These are phyloP conservation scores for Clarkia xantiana DNA, from an alignment of 345 rosid species.

Conservation along the genomic window DNA sequence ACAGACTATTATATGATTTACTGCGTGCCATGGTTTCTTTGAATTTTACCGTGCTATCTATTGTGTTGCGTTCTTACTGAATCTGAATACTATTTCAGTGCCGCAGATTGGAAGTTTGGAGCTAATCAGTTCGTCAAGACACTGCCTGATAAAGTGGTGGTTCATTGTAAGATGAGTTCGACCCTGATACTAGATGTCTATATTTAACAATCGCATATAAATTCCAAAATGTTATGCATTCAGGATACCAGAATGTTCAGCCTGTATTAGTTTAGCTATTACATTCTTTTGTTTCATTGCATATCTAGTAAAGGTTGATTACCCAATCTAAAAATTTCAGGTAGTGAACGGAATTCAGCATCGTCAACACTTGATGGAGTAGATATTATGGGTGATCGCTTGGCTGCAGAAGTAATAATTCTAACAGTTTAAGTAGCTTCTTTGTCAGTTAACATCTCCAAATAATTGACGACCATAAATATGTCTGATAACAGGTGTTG, in stretches of 20 bases:
- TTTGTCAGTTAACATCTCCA: too few species aligned
- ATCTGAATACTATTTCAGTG: slow-evolving; percentile 25
- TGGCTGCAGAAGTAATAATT: slow-evolving; percentile 54
- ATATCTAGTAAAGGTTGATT: background rate
- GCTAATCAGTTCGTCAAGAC: slow-evolving; percentile 69
- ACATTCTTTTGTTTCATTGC: background rate
- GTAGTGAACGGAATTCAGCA: slow-evolving; percentile 63
- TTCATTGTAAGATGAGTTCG: slow-evolving; percentile 60
- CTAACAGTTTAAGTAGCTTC: too few species aligned
- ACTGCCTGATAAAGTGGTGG: slow-evolving; percentile 70
- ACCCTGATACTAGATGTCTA: too few species aligned
- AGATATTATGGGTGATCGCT: slow-evolving; percentile 94
- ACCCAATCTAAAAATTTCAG: slow-evolving; percentile 19
- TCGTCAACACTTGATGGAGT: slow-evolving; percentile 73
- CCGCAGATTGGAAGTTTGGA: slow-evolving; percentile 86
- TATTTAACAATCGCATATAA: too few species aligned
- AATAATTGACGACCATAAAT: background rate
- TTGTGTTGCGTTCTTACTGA: background rate
- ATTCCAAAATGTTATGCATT: too few species aligned
- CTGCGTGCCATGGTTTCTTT: too few species aligned
- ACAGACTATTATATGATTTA: too few species aligned
- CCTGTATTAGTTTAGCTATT: too few species aligned
- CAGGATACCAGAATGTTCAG: too few species aligned
- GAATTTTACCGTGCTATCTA: too few species aligned
- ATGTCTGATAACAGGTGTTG: slow-evolving; percentile 36